Evolutionary conservation across 2,329 filamentous ascomycete species (phyloP), one percentile per base, ranked within the genome.

Genomic region (Parastagonospora avenae): DNA sequence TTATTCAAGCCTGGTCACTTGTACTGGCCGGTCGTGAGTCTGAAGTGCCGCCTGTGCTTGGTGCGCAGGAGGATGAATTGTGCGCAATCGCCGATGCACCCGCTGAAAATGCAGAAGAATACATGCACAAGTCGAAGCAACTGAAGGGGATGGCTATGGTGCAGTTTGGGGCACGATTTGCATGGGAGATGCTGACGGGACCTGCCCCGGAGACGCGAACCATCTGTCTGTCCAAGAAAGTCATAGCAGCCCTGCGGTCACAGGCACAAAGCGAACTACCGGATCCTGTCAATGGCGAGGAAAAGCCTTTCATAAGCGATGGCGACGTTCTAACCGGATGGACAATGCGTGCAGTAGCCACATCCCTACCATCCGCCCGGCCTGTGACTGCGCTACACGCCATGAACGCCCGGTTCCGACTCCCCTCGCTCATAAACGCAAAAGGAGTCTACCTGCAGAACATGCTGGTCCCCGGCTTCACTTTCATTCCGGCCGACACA

Each of bases 1-100:
- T 84, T 7, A 54, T 83, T 2, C 56, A 72, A 1, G 76, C 72
- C 7, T 84, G 81, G 81, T 78, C 71, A 0, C 63, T 74, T 1
- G 73, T 80, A 0, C 60, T 84, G 2, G 71, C 73, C 6, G 79
- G 77, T 1, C 64, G 71, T 2, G 76, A 78, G 24, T 60, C 64
- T 9, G 71, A 80, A 35, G 73, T 82, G 8, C 59, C 60, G 12
- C 54, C 49, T 19, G 32, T 57, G 11, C 48, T 69, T 10, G 64
- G 53, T 19, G 52, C 50, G 10, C 60, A 63, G 6, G 57, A 73
- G 4, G 79, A 81, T 43, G 64, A 72, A 2, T 55, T 80, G 4
- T 16, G 30, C 14, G 29, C 50, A 12, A 28, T 50, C 11, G 38
- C 37, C n/a, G 50, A 53, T 32, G 42, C 38, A n/a, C 16, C 46